Evolutionary conservation across 139 green algal species (phyloP), one percentile per base, ranked within the genome.

Genomic region (Chlamydomonas eustigma): DNA sequence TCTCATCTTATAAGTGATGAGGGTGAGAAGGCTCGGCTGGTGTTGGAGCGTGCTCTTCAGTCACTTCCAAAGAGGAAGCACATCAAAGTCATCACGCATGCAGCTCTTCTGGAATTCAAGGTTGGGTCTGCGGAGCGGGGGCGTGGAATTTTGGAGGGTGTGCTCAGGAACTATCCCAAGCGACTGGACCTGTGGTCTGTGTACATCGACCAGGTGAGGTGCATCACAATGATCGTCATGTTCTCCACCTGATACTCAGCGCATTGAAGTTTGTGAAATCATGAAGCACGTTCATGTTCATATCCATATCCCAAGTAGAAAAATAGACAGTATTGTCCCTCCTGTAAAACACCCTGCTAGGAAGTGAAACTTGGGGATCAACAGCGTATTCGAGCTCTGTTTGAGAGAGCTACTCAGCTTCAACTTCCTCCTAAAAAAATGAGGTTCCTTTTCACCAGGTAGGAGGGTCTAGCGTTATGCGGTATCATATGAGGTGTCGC

Each of bases 121-220:
- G 1, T 79, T 0, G 92, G 92, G 33, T 78, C 30, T 18, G 36
- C 86, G 30, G 93, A 97, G 83, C 81, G 88, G 0, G 93, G 88
- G 4, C 89, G 95, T 58, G 86, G 83, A 51, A 83, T 98, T 0
- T 90, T 97, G 68, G 95, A 99, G 84, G 85, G 89, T 8, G 80
- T 98, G 67, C 84, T 99, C 74, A 81, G 86, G 6, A 96, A 93
- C 84, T 94, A 97, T 86, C 95, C 95, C 39, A 93, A 93, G 78
- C 88, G 95, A 22, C 79, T 93, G n/a, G 95, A 98, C 82, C 77
- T 98, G 30, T 98, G 95, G 95, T 94, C 85, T 78, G 80, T 97
- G 1, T 99, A 98, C 85, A 76, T 98, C 1, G 95, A 99, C 78
- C 94, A 98, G 88, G 92, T 70, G 58, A 8, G 58, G 18, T n/a